Evolutionary conservation across 2,329 filamentous ascomycete species (phyloP).

Genomic region (Alternaria dauci): DNA sequence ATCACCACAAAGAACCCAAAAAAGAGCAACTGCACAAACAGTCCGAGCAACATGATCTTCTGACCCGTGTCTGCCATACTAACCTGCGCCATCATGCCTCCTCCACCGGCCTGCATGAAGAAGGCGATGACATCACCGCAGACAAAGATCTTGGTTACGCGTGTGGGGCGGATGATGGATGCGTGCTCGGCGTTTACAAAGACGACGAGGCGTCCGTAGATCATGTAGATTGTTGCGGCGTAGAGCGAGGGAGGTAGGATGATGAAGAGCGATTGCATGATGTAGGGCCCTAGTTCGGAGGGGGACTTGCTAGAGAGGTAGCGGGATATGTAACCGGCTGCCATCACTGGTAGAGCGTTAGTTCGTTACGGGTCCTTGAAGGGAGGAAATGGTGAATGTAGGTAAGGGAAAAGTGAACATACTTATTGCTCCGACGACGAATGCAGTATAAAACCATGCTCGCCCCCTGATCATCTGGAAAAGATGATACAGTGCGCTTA

Average conservation of each 20-base stretch:
- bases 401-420: neutral
- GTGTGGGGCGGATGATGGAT: constrained; percentile 53
- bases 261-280: constrained; percentile 51
- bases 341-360: constrained; percentile 28
- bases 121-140: constrained; percentile 62
- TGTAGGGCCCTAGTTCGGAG: constrained; percentile 37
- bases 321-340: constrained; percentile 27
- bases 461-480: constrained; percentile 27
- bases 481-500: constrained; percentile 28
- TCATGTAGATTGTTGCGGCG: constrained; percentile 58
- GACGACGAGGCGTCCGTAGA: constrained; percentile 50
- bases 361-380: accelerated
- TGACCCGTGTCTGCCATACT: constrained; percentile 27
- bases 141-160: constrained; percentile 65
- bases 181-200: constrained; percentile 52
- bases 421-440: constrained; percentile 30
- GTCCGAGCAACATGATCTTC: constrained; percentile 34
- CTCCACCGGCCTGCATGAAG: constrained; percentile 55
- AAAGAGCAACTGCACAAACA: constrained; percentile 33
- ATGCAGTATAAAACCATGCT: constrained; percentile 36
- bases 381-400: neutral
- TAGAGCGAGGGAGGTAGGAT: constrained; percentile 55
- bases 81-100: constrained; percentile 34
- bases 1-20: constrained; percentile 30
- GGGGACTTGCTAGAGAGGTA: constrained; percentile 28